phyloP scores from a whole-genome alignment of 73 alveolate genomes.

The Paramecium octaurelia region DNA sequence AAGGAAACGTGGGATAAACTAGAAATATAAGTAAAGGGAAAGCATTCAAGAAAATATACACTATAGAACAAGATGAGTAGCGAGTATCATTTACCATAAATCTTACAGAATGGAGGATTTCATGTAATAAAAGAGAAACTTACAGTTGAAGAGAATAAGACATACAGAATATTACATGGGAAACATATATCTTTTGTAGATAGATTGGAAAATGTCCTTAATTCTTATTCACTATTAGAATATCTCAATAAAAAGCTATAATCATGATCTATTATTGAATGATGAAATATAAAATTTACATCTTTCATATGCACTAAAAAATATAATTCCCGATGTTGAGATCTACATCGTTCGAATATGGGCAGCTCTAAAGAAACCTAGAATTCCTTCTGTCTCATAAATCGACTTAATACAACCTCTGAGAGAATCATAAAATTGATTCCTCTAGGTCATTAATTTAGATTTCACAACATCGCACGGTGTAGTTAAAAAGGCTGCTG shows the following conservation, averaged over 20 bases:
- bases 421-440: slow-evolving; percentile 14
- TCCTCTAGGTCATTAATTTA: slow-evolving; percentile 56
- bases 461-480: slow-evolving; percentile 63
- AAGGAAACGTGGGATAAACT: neutral
- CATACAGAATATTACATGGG: neutral
- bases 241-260: neutral
- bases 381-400: slow-evolving; percentile 7
- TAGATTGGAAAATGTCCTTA: slow-evolving; percentile 38
- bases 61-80: slow-evolving; percentile 9
- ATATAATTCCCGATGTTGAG: slow-evolving; percentile 45
- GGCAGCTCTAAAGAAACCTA: slow-evolving; percentile 52
- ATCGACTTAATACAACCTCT: slow-evolving; percentile 21
- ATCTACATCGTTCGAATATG: slow-evolving; percentile 33
- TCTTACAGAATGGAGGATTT: neutral
- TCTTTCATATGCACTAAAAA: slow-evolving; percentile 52
- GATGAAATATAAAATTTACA: neutral
- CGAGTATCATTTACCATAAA: neutral
- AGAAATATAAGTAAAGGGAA: neutral
- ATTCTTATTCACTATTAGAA: neutral
- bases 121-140: neutral
- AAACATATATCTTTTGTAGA: neutral
- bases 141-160: neutral
- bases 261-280: neutral
- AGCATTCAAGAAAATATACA: neutral
- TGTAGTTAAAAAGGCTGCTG: slow-evolving; percentile 63